phyloP scores from a whole-genome alignment of 2,329 filamentous ascomycete genomes.

The Scopulariopsis brevicaulis region DNA sequence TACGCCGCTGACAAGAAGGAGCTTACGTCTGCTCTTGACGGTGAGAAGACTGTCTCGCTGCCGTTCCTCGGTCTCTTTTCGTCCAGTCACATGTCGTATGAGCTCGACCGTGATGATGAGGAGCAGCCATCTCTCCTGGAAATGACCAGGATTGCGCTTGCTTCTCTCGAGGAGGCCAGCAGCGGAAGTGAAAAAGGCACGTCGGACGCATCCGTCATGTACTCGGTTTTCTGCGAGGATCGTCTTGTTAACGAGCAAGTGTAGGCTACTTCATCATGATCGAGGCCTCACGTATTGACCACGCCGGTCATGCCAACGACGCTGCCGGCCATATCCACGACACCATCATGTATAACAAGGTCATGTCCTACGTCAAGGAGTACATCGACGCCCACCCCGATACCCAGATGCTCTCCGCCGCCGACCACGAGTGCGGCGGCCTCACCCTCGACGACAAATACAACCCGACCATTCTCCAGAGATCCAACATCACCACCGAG shows the following conservation, averaged over 20 bases:
- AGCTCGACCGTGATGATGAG: conserved; percentile 12
- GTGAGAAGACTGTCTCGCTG: conserved; percentile 8
- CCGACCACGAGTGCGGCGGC: conserved; percentile 14
- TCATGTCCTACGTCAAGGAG: conserved; percentile 11
- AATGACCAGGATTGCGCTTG: conserved; percentile 9
- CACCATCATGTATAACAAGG: conserved; percentile 14
- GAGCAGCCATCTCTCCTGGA: conserved; percentile 11
- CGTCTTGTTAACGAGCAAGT: background rate
- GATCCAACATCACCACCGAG: conserved; percentile 10
- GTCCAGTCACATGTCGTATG: conserved; percentile 11
- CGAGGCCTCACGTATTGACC: conserved; percentile 13
- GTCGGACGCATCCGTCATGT: background rate
- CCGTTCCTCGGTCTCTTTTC: conserved; percentile 12
- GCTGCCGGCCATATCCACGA: conserved; percentile 12
- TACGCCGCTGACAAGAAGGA: conserved; percentile 10
- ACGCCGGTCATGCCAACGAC: conserved; percentile 13
- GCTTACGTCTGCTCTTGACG: conserved; percentile 6
- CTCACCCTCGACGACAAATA: conserved; percentile 11
- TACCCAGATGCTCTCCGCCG: conserved; percentile 14
- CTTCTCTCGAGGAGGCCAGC: conserved; percentile 9
- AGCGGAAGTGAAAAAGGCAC: conserved; percentile 1
- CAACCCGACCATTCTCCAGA: conserved; percentile 9
- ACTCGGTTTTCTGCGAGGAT: background rate
- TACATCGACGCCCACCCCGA: conserved; percentile 11
- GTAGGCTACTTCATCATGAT: conserved; percentile 14